These are phyloP conservation scores for Penicillium lagena DNA, from an alignment of 495 filamentous ascomycete genomes.

Conservation along the genomic window DNA sequence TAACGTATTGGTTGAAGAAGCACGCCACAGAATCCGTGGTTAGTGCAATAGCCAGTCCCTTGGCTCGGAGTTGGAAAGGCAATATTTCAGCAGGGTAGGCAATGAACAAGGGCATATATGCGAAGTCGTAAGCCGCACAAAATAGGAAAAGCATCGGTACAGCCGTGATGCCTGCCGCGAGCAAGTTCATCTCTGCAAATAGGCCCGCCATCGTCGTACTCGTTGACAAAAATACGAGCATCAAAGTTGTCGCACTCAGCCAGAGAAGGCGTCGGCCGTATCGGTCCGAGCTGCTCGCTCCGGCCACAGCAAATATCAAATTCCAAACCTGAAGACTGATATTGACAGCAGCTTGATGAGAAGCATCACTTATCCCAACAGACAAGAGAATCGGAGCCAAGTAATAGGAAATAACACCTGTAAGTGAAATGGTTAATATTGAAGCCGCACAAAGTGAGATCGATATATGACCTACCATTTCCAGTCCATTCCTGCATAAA, in stretches of 20 bases:
- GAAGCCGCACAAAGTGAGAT: too few relatives aligned
- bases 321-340: conserved; percentile 19
- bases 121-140: conserved; percentile 47
- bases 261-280: conserved; percentile 53
- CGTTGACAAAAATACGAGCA: conserved; percentile 50
- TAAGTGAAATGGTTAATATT: neutral
- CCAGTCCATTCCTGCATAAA: conserved; percentile 59
- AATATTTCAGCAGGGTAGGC: conserved; percentile 62
- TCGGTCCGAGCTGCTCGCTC: conserved; percentile 50
- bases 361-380: conserved; percentile 45
- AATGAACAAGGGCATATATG: conserved; percentile 54
- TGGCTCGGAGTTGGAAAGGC: conserved; percentile 62
- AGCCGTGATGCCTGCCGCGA: conserved; percentile 42
- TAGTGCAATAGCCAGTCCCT: conserved; percentile 61
- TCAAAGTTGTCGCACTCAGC: conserved; percentile 46
- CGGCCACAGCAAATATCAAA: conserved; percentile 24
- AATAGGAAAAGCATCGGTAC: conserved; percentile 60
- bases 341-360: conserved; percentile 35
- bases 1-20: conserved; percentile 52
- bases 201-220: conserved; percentile 48
- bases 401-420: conserved; percentile 55
- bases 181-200: conserved; percentile 41
- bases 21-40: conserved; percentile 53
- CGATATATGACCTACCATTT: conserved; percentile 36
- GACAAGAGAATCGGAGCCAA: conserved; percentile 45